Evolutionary conservation across 805 yeast species (phyloP), one percentile per base, ranked within the genome.

Genomic region (Nakazawaea wyomingensis): DNA sequence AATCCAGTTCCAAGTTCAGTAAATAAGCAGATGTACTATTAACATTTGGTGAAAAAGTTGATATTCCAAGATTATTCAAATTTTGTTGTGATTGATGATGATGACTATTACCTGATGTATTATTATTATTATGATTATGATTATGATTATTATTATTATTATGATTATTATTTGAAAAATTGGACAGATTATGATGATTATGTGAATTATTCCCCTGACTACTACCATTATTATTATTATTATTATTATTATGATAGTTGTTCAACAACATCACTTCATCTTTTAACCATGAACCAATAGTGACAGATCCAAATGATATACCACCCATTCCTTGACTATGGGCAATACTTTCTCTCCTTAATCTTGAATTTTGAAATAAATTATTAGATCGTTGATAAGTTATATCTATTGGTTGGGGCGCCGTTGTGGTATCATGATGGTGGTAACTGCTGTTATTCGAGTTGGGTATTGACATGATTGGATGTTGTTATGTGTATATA

Each of bases 251-350:
- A 24, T 43, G 34, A 30, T 45, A 38, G 28, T 46, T 48, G 45
- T 49, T 54, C 33, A 62, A 72, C 68, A 83, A 74, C 79, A 85
- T 72, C 16, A 85, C 91, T 57, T 91, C 99, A 61, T 91, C 98
- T 57, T 89, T 85, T 19, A 91, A 69, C 99, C 99, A 91, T 13
- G 93, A 82, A 11, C 97, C 97, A 24, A 91, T 89, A 21, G 95
- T 84, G 45, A 90, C 79, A 3, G 96, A 89, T 18, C 98, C 98
- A 96, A 97, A 91, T 7, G 95, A 83, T 27, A 91, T 85, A 37
- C 98, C 99, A 34, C 98, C 98, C 82, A 93, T 86, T 9, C 98
- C 98, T 60, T 88, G 96, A 2, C 96, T 84, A 60, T 91, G 98
- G 24, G 97, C 96, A 46, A 93, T 80, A 45, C 90, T 80, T 55